These are phyloP conservation scores for Amphicarpaea edgeworthii DNA, from an alignment of 306 rosid genomes.

Conservation along the genomic window DNA sequence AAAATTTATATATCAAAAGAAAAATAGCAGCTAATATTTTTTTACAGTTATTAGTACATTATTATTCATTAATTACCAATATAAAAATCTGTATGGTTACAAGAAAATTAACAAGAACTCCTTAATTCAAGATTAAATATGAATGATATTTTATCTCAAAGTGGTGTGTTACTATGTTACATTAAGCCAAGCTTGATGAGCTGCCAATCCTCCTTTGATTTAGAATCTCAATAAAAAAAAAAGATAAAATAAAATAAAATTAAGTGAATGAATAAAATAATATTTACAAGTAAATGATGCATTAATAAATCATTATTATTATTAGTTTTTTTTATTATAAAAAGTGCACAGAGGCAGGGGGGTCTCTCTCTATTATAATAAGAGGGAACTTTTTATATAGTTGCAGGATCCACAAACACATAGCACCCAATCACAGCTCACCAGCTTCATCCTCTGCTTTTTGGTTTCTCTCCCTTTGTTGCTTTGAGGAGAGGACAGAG, in stretches of 20 bases:
- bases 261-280: background rate
- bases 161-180: constrained; percentile 20
- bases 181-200: constrained; percentile 51
- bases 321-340: constrained; percentile 9
- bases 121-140: background rate
- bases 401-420: constrained; percentile 67
- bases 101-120: background rate
- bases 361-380: constrained; percentile 45
- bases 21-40: too few species aligned
- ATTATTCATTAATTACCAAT: too few species aligned
- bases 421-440: constrained; percentile 68
- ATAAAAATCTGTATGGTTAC: background rate
- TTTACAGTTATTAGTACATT: too few species aligned
- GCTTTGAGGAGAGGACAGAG: constrained; percentile 41
- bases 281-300: background rate
- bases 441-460: constrained; percentile 61
- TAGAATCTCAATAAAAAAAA: constrained; percentile 23
- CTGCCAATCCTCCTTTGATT: constrained; percentile 46
- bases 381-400: constrained; percentile 59
- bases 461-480: constrained; percentile 17
- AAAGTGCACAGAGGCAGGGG: constrained; percentile 41
- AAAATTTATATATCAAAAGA: too few species aligned
- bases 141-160: background rate
- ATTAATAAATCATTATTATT: constrained; percentile 14
- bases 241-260: background rate